A percentile compares a stretch with the other conserved stretches of the same genome.
These are phyloP conservation scores for Casuarina glauca DNA, from an alignment of 306 rosid genomes.

Conservation along the genomic window DNA sequence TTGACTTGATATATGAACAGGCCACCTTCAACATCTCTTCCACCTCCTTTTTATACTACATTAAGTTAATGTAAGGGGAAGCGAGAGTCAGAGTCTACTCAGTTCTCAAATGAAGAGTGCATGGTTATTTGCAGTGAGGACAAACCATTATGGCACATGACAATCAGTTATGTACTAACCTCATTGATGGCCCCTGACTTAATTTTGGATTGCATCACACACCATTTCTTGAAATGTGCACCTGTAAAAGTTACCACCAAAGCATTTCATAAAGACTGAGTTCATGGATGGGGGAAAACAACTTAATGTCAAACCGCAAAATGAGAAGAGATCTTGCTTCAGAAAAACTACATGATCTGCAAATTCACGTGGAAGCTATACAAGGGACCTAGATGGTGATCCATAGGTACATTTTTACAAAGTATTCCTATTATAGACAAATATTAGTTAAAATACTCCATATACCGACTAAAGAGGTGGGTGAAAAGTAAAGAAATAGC, in stretches of 20 bases:
- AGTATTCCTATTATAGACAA: background rate
- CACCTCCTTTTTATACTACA: constrained; percentile 93
- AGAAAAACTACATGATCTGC: background rate
- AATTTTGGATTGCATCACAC: constrained; percentile 94
- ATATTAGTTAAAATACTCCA: background rate
- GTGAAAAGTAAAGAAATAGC: background rate
- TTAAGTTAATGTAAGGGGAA: background rate
- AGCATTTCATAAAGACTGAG: constrained; percentile 13
- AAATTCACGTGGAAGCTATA: background rate
- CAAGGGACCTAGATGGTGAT: background rate
- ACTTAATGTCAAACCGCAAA: background rate
- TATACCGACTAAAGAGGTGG: background rate
- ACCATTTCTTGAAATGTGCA: constrained; percentile 98
- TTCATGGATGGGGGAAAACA: background rate
- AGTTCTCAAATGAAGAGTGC: background rate
- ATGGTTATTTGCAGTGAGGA: background rate
- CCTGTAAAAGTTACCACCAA: constrained; percentile 49
- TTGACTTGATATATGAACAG: constrained; percentile 47
- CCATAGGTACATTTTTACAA: background rate
- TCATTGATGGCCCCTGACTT: constrained; percentile 85
- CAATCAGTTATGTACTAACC: constrained; percentile 52
- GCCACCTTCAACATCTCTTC: constrained; percentile 78
- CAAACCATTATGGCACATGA: background rate
- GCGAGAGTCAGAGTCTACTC: background rate
- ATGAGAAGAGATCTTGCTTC: background rate